Percentiles rank a stretch among this genome's conserved stretches.
phyloP scores from a whole-genome alignment of 2,329 filamentous ascomycete species.

The Fusarium setosum region DNA sequence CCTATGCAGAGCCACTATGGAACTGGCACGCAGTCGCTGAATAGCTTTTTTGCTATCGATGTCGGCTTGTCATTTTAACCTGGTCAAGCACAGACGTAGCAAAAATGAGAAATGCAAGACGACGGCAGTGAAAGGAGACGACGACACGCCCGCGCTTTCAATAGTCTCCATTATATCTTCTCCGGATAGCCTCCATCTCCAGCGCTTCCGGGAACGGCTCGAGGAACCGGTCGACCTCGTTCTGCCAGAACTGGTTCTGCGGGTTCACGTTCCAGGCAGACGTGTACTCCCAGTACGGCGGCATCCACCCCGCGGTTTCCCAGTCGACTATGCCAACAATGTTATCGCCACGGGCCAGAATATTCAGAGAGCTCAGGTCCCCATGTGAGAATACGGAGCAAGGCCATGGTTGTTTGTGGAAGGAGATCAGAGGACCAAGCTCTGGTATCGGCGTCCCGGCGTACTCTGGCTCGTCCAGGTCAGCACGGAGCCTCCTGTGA shows the following conservation, averaged over 20 bases:
- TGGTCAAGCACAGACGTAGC: neutral
- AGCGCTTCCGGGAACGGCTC: neutral
- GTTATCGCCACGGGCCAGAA: constrained; percentile 52
- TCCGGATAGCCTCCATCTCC: neutral
- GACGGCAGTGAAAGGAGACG: neutral
- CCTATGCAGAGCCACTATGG: too few relatives aligned
- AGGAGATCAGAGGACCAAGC: constrained; percentile 22
- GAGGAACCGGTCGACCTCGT: neutral
- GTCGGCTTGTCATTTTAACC: too few relatives aligned
- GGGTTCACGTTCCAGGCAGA: constrained; percentile 30
- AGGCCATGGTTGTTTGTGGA: constrained; percentile 30
- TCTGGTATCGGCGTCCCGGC: constrained; percentile 5
- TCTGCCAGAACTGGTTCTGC: neutral
- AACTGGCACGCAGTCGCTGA: too few relatives aligned
- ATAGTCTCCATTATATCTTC: neutral
- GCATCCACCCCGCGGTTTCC: constrained; percentile 49
- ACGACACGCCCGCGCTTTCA: neutral
- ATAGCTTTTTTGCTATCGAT: too few relatives aligned
- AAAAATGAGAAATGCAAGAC: neutral
- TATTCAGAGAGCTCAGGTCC: constrained; percentile 57
- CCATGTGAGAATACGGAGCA: constrained; percentile 55
- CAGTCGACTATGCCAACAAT: constrained; percentile 58
- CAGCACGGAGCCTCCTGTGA: constrained; percentile 27
- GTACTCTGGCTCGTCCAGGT: constrained; percentile 7
- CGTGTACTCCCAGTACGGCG: constrained; percentile 50